Percentiles rank a stretch among this genome's conserved stretches.
Conservation (phyloP, 176 grass and related monocot genomes). For the Luzula sylvatica region DNA sequence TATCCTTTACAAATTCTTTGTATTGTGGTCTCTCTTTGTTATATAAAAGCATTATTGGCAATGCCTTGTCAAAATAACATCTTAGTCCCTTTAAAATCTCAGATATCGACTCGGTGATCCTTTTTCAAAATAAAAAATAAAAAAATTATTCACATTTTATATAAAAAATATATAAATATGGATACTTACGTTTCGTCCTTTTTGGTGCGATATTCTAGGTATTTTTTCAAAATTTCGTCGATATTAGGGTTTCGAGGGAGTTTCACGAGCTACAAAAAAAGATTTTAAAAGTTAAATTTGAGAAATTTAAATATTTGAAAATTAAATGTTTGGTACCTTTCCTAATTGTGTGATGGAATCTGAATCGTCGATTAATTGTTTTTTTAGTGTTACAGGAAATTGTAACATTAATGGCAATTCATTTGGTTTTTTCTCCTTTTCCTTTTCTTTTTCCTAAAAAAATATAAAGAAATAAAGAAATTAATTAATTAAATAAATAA, state of each 20-base stretch:
- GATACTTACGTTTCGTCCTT: slow-evolving; percentile 88
- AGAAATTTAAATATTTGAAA: neutral
- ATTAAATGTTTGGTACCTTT: slow-evolving; percentile 46
- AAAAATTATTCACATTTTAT: neutral
- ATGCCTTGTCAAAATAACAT: slow-evolving; percentile 96
- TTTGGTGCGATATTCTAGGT: slow-evolving; percentile 70
- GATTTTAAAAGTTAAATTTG: slow-evolving; percentile 18
- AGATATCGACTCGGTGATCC: slow-evolving; percentile 70
- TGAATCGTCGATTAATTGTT: slow-evolving; percentile 89
- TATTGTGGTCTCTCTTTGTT: slow-evolving; percentile 82
- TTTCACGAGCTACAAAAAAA: slow-evolving; percentile 70
- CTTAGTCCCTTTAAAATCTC: slow-evolving; percentile 88
- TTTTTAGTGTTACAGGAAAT: slow-evolving; percentile 85
- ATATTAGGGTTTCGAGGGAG: slow-evolving; percentile 83
- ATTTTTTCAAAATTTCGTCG: slow-evolving; percentile 83
- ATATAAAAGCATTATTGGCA: slow-evolving; percentile 88
- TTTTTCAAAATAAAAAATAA: slow-evolving; percentile 18
- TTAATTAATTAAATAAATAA: neutral
- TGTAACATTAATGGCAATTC: slow-evolving; percentile 63
- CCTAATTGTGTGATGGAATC: slow-evolving; percentile 89
- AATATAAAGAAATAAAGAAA: neutral
- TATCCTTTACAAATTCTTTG: slow-evolving; percentile 48
- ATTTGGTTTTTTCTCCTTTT: slow-evolving; percentile 67
- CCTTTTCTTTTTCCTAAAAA: slow-evolving; percentile 43
- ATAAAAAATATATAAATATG: slow-evolving; percentile 7